Evolutionary conservation across 768 basidiomycete genomes (phyloP).

Genomic region (Candolleomyces eurysporus): DNA sequence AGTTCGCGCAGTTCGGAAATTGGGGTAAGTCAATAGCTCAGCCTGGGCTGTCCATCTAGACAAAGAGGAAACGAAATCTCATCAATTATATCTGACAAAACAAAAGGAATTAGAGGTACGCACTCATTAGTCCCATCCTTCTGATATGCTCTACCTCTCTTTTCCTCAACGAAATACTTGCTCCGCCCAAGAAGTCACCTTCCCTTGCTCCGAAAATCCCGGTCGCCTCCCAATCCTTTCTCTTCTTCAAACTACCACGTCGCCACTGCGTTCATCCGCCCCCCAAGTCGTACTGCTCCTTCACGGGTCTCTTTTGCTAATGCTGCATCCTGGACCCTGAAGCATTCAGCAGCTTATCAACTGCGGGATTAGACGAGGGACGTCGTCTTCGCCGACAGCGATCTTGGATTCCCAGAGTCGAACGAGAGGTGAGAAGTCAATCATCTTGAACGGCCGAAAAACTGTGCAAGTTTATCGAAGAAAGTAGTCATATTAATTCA

Average conservation of each 20-base stretch:
- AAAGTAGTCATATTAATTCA: background rate
- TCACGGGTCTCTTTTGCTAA: conserved; percentile 10
- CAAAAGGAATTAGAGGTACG: no score
- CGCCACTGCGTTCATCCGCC: conserved; percentile 44
- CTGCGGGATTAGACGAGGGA: conserved; percentile 11
- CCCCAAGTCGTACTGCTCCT: conserved; percentile 29
- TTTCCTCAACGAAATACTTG: background rate
- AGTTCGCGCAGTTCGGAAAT: conserved; percentile 58
- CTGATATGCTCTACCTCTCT: conserved; percentile 6
- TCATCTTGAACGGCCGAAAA: conserved; percentile 38
- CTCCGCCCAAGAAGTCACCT: conserved; percentile 11
- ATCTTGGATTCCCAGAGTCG: conserved; percentile 42
- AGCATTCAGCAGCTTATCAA: background rate
- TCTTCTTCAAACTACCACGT: conserved; percentile 64
- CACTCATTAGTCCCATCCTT: conserved; percentile 31
- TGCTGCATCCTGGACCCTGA: no score
- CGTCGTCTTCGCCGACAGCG: conserved; percentile 23
- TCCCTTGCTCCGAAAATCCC: conserved; percentile 23
- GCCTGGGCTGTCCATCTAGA: conserved; percentile 72
- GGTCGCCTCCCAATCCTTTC: conserved; percentile 52
- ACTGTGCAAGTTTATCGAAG: no score
- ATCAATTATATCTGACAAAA: no score
- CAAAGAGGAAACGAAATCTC: conserved; percentile 5
- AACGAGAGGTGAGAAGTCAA: conserved; percentile 40
- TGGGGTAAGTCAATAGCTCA: conserved; percentile 75